A percentile compares a stretch with the other conserved stretches of the same genome.
phyloP scores from a whole-genome alignment of 345 rosid species.

The Eucalyptus regnans region DNA sequence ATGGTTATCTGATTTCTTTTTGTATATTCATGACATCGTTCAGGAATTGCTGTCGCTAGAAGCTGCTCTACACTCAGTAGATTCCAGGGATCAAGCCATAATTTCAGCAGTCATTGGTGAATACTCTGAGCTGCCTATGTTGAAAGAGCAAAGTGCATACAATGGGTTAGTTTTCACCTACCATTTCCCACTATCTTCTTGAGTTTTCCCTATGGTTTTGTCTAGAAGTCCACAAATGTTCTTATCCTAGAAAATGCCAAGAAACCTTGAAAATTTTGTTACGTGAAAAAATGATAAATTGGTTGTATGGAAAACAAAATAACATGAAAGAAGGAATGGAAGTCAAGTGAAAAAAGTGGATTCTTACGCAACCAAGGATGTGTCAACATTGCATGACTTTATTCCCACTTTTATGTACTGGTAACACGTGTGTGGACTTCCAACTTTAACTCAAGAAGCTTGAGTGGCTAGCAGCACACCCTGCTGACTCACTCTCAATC shows the following conservation, averaged over 20 bases:
- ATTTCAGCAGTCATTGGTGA: conserved; percentile 40
- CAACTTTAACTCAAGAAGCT: neutral
- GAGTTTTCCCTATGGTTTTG: neutral
- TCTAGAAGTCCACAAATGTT: neutral
- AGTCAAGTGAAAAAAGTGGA: neutral
- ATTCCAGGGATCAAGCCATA: conserved; percentile 33
- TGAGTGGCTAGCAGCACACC: neutral
- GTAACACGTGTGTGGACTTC: neutral
- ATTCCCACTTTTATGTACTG: neutral
- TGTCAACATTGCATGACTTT: neutral
- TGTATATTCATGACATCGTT: neutral
- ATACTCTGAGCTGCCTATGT: conserved; percentile 36
- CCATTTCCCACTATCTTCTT: neutral
- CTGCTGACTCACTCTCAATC: neutral
- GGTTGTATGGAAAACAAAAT: neutral
- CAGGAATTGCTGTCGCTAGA: conserved; percentile 58
- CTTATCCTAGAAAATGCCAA: neutral
- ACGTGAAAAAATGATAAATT: neutral
- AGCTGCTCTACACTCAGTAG: conserved; percentile 36
- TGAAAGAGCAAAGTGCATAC: conserved; percentile 55
- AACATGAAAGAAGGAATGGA: neutral
- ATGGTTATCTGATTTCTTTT: neutral
- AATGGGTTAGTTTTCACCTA: conserved; percentile 24
- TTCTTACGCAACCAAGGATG: neutral
- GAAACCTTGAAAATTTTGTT: neutral